These are phyloP conservation scores for Forsythia viridissima DNA, from an alignment of 257 asterid species.

Conservation along the genomic window DNA sequence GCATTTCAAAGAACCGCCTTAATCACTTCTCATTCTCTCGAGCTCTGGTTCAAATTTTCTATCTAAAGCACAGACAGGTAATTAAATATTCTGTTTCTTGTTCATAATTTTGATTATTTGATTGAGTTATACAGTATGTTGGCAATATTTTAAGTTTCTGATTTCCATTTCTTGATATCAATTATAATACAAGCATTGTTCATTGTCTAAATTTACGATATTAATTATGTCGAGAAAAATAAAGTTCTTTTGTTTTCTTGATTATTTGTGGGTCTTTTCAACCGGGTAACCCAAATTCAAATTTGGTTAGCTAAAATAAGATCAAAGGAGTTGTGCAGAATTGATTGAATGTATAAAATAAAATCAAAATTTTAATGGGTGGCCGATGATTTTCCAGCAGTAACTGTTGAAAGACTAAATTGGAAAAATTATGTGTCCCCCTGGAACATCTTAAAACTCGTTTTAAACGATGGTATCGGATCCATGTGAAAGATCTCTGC, in stretches of 20 bases:
- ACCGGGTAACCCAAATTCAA: not conserved
- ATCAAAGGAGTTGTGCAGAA: no score
- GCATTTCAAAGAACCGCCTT: not conserved
- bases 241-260: not conserved
- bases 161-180: no score
- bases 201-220: no score
- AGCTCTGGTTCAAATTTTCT: not conserved
- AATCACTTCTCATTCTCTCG: not conserved
- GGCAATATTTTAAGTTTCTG: no score
- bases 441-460: not conserved
- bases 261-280: not conserved
- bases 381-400: not conserved
- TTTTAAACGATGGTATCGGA: not conserved
- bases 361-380: no score
- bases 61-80: not conserved
- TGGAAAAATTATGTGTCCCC: not conserved
- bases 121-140: not conserved
- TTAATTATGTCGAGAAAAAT: not conserved
- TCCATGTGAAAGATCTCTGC: not conserved
- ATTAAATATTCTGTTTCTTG: not conserved
- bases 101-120: not conserved
- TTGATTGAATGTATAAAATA: no score
- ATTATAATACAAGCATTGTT: not conserved
- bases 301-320: not conserved
- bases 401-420: not conserved